phyloP scores from a whole-genome alignment of 768 basidiomycete species.

The Kwoniella sp. region DNA sequence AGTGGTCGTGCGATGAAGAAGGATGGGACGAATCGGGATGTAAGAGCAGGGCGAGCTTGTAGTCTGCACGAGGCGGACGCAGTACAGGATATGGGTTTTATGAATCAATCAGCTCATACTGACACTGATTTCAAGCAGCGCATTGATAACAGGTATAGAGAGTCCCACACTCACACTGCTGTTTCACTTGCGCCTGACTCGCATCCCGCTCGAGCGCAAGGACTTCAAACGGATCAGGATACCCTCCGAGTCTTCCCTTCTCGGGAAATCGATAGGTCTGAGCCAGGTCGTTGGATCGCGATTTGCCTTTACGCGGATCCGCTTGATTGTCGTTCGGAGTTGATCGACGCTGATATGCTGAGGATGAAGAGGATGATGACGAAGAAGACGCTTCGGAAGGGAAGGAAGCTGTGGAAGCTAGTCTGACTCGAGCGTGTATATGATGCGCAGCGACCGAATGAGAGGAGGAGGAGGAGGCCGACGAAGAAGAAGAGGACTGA shows the following conservation, averaged over 20 bases:
- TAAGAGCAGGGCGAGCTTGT: constrained; percentile 51
- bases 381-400: constrained; percentile 9
- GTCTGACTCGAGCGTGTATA: constrained; percentile 6
- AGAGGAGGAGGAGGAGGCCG: background rate
- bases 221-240: constrained; percentile 51
- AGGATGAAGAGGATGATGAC: constrained; percentile 4
- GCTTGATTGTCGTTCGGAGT: background rate
- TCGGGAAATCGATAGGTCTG: constrained; percentile 40
- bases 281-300: constrained; percentile 10
- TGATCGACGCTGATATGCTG: background rate
- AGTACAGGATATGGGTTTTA: background rate
- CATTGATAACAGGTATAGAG: no score
- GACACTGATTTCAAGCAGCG: no score
- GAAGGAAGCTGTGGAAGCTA: constrained; percentile 5
- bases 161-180: constrained; percentile 40
- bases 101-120: no score
- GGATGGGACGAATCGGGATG: constrained; percentile 55
- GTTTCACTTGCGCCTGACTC: constrained; percentile 41
- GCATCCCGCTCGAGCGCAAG: constrained; percentile 45
- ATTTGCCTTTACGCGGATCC: constrained; percentile 15
- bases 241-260: constrained; percentile 33
- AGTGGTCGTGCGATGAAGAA: constrained; percentile 46
- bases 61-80: constrained; percentile 41
- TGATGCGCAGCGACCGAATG: no score
- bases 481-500: background rate